Evolutionary conservation across 2,329 filamentous ascomycete genomes (phyloP), one percentile per base, ranked within the genome.

Genomic region (Zymoseptoria pseudotritici): DNA sequence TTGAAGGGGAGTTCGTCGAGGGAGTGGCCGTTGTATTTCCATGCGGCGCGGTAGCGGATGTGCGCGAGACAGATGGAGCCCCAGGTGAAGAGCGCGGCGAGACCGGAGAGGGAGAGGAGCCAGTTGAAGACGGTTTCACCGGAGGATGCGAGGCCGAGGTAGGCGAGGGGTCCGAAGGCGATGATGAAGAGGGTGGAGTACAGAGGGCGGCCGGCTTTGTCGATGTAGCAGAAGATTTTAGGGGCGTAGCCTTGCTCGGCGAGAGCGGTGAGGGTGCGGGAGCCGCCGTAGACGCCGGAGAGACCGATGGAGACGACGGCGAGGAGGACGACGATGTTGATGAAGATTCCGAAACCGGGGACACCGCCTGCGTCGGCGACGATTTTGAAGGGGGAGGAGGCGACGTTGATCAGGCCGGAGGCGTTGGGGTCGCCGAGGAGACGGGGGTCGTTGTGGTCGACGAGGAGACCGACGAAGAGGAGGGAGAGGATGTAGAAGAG

Each of bases 261-360:
- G 1, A 97, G 83, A 2, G 92, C 91, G 24, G 91, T 90, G 7
- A 97, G 84, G 2, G 92, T 97, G 68, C 93, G 86, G 1, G 90
- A 95, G 22, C 90, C 93, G 42, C 91, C 93, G 69, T 96, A 97
- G 61, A 97, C 87, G 62, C 91, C 87, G 6, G 90, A 93, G 11
- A 66, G 54, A 50, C 65, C 65, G n/a, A 66, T 66, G 75, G 96
- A 97, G 60, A 91, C 91, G 61, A 97, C 92, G 0, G 90, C 95
- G 21, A 97, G 78, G 21, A 97, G 85, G 72, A 97, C 96, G 62
- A 97, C 91, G n/a, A 85, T 86, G 74, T 97, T 97, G 88, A 97
- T 95, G 57, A 97, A 83, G 0, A 89, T 92, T 1, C 91, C 90
- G 2, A 97, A 82, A 2, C 88, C 86, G 50, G 83, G 77, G 68